Percentiles rank a stretch among this genome's conserved stretches.
Evolutionary conservation across 2,329 filamentous ascomycete species (phyloP).

Genomic region (Apiospora phragmitis): DNA sequence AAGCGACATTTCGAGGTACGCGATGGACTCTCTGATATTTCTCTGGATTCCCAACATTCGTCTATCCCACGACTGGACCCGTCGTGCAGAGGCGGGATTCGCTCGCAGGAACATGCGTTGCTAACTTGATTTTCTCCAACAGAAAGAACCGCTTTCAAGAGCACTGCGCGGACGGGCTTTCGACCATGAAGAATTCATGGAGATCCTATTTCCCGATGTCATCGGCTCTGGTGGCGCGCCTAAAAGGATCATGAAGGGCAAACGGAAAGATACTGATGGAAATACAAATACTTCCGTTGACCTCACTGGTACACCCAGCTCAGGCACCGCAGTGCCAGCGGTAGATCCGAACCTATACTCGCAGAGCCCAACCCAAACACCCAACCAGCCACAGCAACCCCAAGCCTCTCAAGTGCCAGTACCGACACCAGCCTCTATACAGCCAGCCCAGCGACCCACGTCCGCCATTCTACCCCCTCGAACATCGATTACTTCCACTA

Average conservation of each 20-base stretch:
- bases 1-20: conserved; percentile 56
- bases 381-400: conserved; percentile 19
- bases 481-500: conserved; percentile 39
- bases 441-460: conserved; percentile 30
- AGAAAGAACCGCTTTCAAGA: conserved; percentile 60
- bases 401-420: conserved; percentile 21
- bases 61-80: neutral
- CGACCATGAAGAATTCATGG: conserved; percentile 62
- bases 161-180: conserved; percentile 58
- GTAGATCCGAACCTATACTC: conserved; percentile 13
- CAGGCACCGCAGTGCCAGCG: conserved; percentile 39
- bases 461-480: conserved; percentile 41
- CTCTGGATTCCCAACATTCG: neutral
- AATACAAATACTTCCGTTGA: conserved; percentile 36
- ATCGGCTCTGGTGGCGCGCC: conserved; percentile 60
- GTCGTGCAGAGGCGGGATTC: neutral
- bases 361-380: conserved; percentile 15
- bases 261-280: conserved; percentile 49
- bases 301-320: conserved; percentile 50
- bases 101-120: conserved; percentile 9
- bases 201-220: conserved; percentile 61
- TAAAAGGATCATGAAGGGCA: conserved; percentile 58
- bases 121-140: conserved; percentile 18
- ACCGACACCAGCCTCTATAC: conserved; percentile 24
- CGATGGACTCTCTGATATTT: conserved; percentile 14